Base-by-base conservation (phyloP, 768 basidiomycete species). In the Xerocomellus intermedius region DNA sequence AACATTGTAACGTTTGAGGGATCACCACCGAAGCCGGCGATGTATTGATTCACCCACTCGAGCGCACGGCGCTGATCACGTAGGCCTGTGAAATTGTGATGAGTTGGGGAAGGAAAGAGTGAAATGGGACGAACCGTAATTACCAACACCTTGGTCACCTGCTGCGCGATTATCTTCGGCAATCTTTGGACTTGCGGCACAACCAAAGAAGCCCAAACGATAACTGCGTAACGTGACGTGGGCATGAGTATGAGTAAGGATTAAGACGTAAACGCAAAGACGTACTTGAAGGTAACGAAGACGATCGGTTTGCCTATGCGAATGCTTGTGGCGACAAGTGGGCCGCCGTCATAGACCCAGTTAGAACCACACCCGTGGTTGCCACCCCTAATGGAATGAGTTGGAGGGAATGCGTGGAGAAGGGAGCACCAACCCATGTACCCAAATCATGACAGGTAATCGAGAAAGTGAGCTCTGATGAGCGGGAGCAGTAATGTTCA, bases 391-490 rank as follows among this genome's bases (percentile, higher is more conserved):
- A 48, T 50, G 30, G 45, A 55, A 52, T 69, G 21, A 73, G 65
- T 41, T 36, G 49, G 51, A 56, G 17, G 44, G 59, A 60, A 48
- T 8, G 51, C 37, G 24, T 50, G 53, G 24, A 52, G 39, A 39
- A 46, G 22, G 33, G 38, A 57, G 28, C 30, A 74, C 83, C 42
- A 62, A 91, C 89, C 89, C 89, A 72, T 91, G 89, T n/a, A 91
- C 75, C 89, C 89, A 91, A 42, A 90, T 68, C 89, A 91, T 89
- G 60, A 91, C 88, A 7, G 89, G 89, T 16, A 86, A 57, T 41
- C 74, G 77, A 38, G 86, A 84, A 43, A 74, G 73, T 4, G 78
- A 62, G 4, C 69, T 75, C 19, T 84, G 73, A 17, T 80, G 81
- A 24, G 79, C 82, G 10, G 89, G 89, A 52, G 82, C 80, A n/a